Conservation (phyloP, 108 stramenopile genomes). For the Aurantiochytrium sp. region DNA sequence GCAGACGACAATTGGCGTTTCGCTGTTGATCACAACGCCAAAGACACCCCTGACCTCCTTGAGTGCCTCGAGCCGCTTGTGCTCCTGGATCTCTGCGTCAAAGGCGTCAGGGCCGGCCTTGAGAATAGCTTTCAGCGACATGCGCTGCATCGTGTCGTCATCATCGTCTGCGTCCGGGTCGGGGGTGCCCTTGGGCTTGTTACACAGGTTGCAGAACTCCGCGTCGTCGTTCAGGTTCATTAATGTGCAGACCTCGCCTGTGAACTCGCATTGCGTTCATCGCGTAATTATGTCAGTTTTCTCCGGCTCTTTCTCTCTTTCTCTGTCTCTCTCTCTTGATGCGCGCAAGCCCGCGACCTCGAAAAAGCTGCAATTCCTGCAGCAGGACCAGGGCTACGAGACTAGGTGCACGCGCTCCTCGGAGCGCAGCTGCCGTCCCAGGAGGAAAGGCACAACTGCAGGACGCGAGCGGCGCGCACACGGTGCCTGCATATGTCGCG, state of each 20-base stretch:
- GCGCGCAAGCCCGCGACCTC: no score
- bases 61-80: not conserved
- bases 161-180: not conserved
- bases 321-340: no score
- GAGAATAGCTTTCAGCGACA: not conserved
- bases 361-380: no score
- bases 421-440: no score
- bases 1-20: not conserved
- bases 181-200: not conserved
- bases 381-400: no score
- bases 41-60: conserved; percentile 14
- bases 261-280: not conserved
- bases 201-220: not conserved
- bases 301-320: no score
- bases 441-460: no score
- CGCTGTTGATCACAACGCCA: not conserved
- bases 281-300: no score
- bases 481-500: no score
- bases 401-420: no score
- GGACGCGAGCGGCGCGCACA: no score
- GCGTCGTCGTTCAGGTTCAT: not conserved
- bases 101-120: not conserved
- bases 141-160: not conserved
- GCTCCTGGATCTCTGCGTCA: not conserved
- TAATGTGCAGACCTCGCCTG: conserved; percentile 9